Evolutionary conservation across 129 eudicot genomes (phyloP), one percentile per base, ranked within the genome.

Genomic region (Sambucus nigra): DNA sequence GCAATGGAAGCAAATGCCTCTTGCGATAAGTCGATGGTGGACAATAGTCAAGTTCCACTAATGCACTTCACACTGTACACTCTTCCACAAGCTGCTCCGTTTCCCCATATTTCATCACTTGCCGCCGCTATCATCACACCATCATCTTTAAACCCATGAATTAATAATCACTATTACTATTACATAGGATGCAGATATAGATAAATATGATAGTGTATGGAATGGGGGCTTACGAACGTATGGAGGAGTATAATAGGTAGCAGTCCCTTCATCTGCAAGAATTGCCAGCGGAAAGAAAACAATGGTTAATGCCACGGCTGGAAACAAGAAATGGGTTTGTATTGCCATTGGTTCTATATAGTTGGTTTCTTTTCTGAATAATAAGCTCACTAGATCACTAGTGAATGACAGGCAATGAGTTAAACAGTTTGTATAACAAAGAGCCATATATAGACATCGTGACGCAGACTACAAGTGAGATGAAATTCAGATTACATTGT

Each of bases 81-180:
- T 23, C 39, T 57, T 1, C 67, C 77, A 16, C 77, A 72, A 4
- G 52, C 52, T 0, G 56, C 77, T 14, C 72, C 63, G 6, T 53
- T 53, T n/a, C 51, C 20, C 71, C 71, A 66, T 3, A 66, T 2
- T 0, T 41, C 42, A 33, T 57, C 71, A 18, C 71, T 66, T 12
- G 71, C 65, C 33, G 71, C 71, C 8, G 64, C 71, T 14, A 66
- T 46, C 63, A 66, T 55, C 24, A 42, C 57, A 8, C 59, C 58
- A 7, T 27, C 49, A 5, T 29, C 12, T 1, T 15, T 1, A 25
- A 2, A 3, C 14, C 63, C 70, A 5, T 65, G 4, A 35, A 35
- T 3, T 35, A 29, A 29, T 29, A 8, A 8, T 3, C 4, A 29
- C 4, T 3, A 29, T 29, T 29, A 8, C 5, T 29, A 29, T 3